Conservation (phyloP, 1,139 yeast species). For the Yamadazyma conglobata region DNA sequence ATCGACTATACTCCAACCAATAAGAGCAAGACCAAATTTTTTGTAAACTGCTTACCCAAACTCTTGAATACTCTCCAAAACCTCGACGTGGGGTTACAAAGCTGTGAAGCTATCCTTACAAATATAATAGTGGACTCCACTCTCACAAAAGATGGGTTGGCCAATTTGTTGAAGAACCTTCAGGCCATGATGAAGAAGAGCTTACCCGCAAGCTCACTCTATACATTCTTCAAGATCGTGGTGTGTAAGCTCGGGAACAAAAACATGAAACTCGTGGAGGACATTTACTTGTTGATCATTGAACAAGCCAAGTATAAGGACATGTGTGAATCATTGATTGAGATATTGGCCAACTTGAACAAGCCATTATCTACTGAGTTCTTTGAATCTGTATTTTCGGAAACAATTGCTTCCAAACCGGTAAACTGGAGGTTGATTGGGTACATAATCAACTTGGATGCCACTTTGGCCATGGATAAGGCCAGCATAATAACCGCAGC, state of each 20-base stretch:
- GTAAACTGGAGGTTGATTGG: constrained; percentile 45
- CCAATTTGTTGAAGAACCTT: constrained; percentile 19
- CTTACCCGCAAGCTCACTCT: constrained; percentile 15
- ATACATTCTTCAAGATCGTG: constrained; percentile 23
- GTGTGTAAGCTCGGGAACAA: constrained; percentile 23
- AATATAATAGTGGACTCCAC: constrained; percentile 16
- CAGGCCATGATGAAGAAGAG: constrained; percentile 16
- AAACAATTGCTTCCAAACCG: constrained; percentile 21
- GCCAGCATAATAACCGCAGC: constrained; percentile 25
- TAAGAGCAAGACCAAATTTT: constrained; percentile 27
- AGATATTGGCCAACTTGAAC: constrained; percentile 35
- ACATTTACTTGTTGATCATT: constrained; percentile 36
- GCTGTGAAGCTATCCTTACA: constrained; percentile 6
- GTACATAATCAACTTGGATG: constrained; percentile 45
- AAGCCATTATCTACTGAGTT: constrained; percentile 49
- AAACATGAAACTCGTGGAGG: constrained; percentile 39
- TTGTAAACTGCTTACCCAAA: constrained; percentile 15
- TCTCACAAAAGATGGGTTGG: constrained; percentile 16
- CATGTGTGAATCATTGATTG: constrained; percentile 38
- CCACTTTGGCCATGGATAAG: constrained; percentile 45
- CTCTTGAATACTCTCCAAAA: constrained; percentile 11
- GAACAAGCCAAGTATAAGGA: constrained; percentile 22
- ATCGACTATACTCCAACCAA: constrained; percentile 27
- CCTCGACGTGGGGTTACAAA: constrained; percentile 7
- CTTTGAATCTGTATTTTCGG: constrained; percentile 30